Base-by-base conservation (phyloP, 345 rosid genomes). In the Pistacia integerrima region DNA sequence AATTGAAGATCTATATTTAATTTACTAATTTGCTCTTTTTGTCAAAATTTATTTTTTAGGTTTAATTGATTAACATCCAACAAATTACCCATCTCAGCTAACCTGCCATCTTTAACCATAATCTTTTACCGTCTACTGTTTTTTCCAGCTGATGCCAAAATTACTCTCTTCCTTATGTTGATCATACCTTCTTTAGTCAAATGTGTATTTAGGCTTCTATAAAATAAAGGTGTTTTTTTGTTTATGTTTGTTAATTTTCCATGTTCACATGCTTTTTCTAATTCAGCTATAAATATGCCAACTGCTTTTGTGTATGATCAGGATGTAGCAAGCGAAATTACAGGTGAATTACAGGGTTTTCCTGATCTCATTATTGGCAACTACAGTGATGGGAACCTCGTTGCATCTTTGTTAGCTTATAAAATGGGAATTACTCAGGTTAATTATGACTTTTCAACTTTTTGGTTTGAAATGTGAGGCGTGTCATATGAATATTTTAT, bases 331-430 rank as follows among this genome's bases (percentile, higher is more conserved):
- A 86, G 91, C 73, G 99, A 94, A 87, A 93, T 93, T 80, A 84
- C 85, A 0, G 97, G 95, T 4, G 99, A 96, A 80, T 55, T 96
- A 54, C 98, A 92, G 80, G 97, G 90, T 64, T 60, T 87, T 76
- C 99, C 99, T 12, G 98, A 93, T 87, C 91, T 96, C 79, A 92
- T 96, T 14, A 90, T 96, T 16, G 99, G 99, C 73, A 96, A 96
- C 85, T 96, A 96, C 77, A 96, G 99, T 84, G 99, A 93, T 57
- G 99, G 99, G 74, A 96, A 96, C 87, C 97, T 96, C 25, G 99
- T 96, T 78, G 95, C 99, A 11, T 92, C 98, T 65, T 83, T 96
- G 70, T 79, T 96, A 91, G 94, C 99, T 75, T 85, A 90, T 78
- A 93, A 78, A 83, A 92, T 96, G 97, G 98, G 99, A 71, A 93